Evolutionary conservation across 2,329 filamentous ascomycete genomes (phyloP).

Genomic region (Fusarium odoratissimum): DNA sequence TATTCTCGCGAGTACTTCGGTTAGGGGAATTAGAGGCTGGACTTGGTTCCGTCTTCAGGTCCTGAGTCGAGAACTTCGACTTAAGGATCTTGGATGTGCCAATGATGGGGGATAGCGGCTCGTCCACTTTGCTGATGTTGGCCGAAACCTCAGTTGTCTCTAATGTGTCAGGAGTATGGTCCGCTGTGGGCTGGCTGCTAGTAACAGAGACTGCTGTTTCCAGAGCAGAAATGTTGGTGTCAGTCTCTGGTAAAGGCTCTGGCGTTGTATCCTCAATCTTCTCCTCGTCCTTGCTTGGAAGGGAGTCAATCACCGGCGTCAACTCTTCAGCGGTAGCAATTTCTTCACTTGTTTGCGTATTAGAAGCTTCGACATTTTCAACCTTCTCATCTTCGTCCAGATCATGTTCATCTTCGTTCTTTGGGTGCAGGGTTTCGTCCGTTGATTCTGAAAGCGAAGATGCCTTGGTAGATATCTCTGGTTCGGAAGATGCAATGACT

Average conservation of each 20-base stretch:
- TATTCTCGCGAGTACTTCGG: constrained; percentile 8
- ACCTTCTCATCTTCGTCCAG: constrained; percentile 33
- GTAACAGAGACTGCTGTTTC: constrained; percentile 14
- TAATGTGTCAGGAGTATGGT: constrained; percentile 26
- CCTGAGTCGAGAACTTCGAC: constrained; percentile 47
- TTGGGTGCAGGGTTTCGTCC: constrained; percentile 65
- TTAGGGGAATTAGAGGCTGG: constrained; percentile 18
- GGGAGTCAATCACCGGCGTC: neutral
- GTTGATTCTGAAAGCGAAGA: constrained; percentile 73
- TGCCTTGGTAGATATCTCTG: constrained; percentile 70
- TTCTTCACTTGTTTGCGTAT: neutral
- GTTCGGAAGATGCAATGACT: constrained; percentile 63
- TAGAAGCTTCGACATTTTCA: constrained; percentile 10
- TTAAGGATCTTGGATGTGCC: constrained; percentile 40
- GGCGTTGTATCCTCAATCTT: constrained; percentile 11
- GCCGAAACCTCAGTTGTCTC: constrained; percentile 25
- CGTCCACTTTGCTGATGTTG: constrained; percentile 20
- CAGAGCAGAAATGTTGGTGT: constrained; percentile 35
- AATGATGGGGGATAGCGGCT: constrained; percentile 26
- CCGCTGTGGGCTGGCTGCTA: constrained; percentile 28
- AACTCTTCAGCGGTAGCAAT: neutral
- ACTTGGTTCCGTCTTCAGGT: constrained; percentile 33
- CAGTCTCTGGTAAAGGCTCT: constrained; percentile 35
- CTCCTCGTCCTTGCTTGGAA: neutral
- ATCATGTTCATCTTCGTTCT: constrained; percentile 35